Evolutionary conservation across 2,329 filamentous ascomycete genomes (phyloP), one percentile per base, ranked within the genome.

Genomic region (Furcasterigmium furcatum): DNA sequence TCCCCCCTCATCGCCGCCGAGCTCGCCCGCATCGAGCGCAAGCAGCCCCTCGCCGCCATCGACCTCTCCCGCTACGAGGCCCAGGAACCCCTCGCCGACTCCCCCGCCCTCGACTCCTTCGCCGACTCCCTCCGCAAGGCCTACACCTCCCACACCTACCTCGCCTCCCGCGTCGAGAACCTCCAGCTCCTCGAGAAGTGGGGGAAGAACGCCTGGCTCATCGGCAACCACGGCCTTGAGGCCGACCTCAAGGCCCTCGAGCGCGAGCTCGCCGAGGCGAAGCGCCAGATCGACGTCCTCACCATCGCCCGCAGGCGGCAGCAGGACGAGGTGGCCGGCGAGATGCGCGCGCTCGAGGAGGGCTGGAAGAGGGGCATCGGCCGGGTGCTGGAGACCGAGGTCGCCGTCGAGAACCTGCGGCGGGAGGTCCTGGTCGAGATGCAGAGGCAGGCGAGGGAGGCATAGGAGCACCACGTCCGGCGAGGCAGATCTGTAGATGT

Each of bases 181-280:
- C 79, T 96, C 16, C 71, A 74, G 2, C 75, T 96, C n/a, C 79
- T 96, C 18, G 88, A 94, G 57, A 76, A 76, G 42, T 85, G 85
- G 65, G 94, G 92, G 54, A 89, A 89, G 68, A 96, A 96, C 64
- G 86, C 89, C 9, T 97, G 94, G 92, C 74, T 99, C 45, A 78
- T 95, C 9, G 82, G 82, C 6, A 99, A 99, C 65, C 81, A 85
- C 56, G 82, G 88, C 54, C 66, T 91, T 18, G 92, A 96, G 67
- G 80, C 81, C 36, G 78, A 89, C 35, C 66, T 95, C 43, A 76
- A 77, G 42, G 65, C 65, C 12, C 59, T 95, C 21, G 92, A 97
- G 73, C 73, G 74, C 38, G 90, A 96, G 57, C 73, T 97, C 41
- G 84, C 82, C 13, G 76, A 73, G 32, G 70, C 79, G 18, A 85